Conservation (phyloP, 352 stramenopile genomes). For the Phytophthora pisi region DNA sequence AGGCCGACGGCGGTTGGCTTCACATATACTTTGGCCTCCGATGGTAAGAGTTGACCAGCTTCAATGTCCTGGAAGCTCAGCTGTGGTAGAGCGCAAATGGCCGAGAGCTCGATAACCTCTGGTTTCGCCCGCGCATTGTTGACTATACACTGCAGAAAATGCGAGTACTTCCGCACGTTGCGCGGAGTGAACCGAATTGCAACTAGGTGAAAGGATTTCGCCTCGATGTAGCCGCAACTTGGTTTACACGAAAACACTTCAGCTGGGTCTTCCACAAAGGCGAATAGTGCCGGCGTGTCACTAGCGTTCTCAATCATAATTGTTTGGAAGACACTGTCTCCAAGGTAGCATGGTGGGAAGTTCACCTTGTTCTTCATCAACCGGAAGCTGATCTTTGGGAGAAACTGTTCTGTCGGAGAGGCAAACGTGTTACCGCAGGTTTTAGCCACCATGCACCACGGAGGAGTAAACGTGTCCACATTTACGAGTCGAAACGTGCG, state of each 20-base stretch:
- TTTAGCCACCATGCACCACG: conserved; percentile 84
- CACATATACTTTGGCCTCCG: conserved; percentile 68
- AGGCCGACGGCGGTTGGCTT: conserved; percentile 88
- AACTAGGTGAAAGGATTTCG: conserved; percentile 85
- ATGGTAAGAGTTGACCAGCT: conserved; percentile 10
- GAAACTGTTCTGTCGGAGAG: conserved; percentile 83
- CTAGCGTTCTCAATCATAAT: conserved; percentile 86
- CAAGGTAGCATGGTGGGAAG: conserved; percentile 90
- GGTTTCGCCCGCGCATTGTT: conserved; percentile 65
- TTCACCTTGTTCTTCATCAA: conserved; percentile 60
- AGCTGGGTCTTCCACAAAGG: conserved; percentile 68
- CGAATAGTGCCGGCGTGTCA: conserved; percentile 90
- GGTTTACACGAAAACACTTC: conserved; percentile 80
- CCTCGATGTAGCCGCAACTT: conserved; percentile 62
- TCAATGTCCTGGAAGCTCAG: conserved; percentile 52
- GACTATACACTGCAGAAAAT: conserved; percentile 71
- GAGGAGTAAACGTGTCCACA: conserved; percentile 90
- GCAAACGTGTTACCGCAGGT: conserved; percentile 90
- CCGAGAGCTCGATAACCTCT: conserved; percentile 62
- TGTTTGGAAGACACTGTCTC: conserved; percentile 91
- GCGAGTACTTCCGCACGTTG: conserved; percentile 47
- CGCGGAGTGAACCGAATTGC: conserved; percentile 77
- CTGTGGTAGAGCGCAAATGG: conserved; percentile 59
- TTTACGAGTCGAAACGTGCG: conserved; percentile 94
- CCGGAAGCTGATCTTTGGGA: conserved; percentile 83